Percentiles rank a stretch among this genome's conserved stretches.
phyloP scores from a whole-genome alignment of 2,329 filamentous ascomycete species.

The Westerdykella ornata region DNA sequence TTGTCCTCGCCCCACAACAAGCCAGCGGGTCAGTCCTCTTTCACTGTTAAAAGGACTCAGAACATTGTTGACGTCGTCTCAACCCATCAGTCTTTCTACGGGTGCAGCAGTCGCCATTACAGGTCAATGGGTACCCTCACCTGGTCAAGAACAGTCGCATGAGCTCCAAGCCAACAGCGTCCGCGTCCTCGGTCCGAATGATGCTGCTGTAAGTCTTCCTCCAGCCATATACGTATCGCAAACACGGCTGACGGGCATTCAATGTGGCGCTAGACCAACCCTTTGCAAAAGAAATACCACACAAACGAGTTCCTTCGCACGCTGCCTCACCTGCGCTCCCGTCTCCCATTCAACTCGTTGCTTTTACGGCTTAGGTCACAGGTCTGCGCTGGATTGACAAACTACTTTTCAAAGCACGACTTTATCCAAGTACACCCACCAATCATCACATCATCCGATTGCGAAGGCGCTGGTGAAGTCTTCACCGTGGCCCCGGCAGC shows the following conservation, averaged over 20 bases:
- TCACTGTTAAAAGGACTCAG: not conserved
- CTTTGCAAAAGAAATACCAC: conserved; percentile 95
- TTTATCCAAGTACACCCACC: conserved; percentile 86
- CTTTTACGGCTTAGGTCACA: conserved; percentile 79
- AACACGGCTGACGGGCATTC: not conserved
- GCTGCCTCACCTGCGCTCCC: conserved; percentile 77
- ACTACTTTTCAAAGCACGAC: conserved; percentile 64
- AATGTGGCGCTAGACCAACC: conserved; percentile 59
- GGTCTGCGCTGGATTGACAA: conserved; percentile 63
- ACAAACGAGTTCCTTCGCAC: conserved; percentile 81
- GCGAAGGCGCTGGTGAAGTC: conserved; percentile 91
- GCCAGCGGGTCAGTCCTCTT: conserved; percentile 59
- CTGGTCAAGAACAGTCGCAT: conserved; percentile 62
- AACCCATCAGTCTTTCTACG: conserved; percentile 60
- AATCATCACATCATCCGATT: conserved; percentile 93
- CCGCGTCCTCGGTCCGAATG: conserved; percentile 66
- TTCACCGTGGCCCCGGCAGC: conserved; percentile 57
- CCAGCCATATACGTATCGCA: not conserved
- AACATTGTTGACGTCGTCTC: not conserved
- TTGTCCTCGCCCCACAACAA: conserved; percentile 64
- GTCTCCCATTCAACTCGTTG: conserved; percentile 72
- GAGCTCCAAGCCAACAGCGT: conserved; percentile 72
- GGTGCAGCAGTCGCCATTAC: conserved; percentile 72
- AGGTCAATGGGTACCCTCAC: conserved; percentile 69
- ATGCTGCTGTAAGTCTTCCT: conserved; percentile 60